Evolutionary conservation across 306 rosid genomes (phyloP).

Genomic region (Medicago truncatula): DNA sequence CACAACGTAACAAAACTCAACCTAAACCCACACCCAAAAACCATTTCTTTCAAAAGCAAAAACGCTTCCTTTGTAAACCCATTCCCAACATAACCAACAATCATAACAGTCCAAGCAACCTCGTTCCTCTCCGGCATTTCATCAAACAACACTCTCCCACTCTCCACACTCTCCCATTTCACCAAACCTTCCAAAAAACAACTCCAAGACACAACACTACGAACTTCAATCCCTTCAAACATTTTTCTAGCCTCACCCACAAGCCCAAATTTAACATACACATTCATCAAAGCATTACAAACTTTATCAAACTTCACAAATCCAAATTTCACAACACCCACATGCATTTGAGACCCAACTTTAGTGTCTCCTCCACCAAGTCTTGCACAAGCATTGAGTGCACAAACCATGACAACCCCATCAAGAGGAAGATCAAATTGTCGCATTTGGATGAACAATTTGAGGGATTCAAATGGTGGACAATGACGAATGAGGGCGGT

Average conservation of each 20-base stretch:
- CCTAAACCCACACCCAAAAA: conserved; percentile 52
- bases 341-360: conserved; percentile 58
- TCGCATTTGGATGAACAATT: conserved; percentile 57
- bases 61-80: conserved; percentile 59
- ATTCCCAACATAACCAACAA: conserved; percentile 60
- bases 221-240: conserved; percentile 58
- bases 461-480: conserved; percentile 51
- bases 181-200: conserved; percentile 70
- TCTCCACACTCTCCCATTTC: conserved; percentile 63
- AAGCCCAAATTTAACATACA: conserved; percentile 69
- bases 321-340: conserved; percentile 53
- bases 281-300: conserved; percentile 71
- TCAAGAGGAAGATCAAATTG: conserved; percentile 48
- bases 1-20: conserved; percentile 67
- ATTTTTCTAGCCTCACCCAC: conserved; percentile 58
- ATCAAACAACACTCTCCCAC: conserved; percentile 67
- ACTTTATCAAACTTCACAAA: conserved; percentile 47
- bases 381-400: conserved; percentile 55
- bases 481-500: conserved; percentile 63
- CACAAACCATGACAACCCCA: conserved; percentile 56
- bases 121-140: conserved; percentile 76
- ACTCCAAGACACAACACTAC: conserved; percentile 78
- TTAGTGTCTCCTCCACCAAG: conserved; percentile 44
- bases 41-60: conserved; percentile 58
- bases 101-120: conserved; percentile 82